Base-by-base conservation (phyloP, 225 moss, liverwort and hornwort genomes). In the Climacium dendroides region DNA sequence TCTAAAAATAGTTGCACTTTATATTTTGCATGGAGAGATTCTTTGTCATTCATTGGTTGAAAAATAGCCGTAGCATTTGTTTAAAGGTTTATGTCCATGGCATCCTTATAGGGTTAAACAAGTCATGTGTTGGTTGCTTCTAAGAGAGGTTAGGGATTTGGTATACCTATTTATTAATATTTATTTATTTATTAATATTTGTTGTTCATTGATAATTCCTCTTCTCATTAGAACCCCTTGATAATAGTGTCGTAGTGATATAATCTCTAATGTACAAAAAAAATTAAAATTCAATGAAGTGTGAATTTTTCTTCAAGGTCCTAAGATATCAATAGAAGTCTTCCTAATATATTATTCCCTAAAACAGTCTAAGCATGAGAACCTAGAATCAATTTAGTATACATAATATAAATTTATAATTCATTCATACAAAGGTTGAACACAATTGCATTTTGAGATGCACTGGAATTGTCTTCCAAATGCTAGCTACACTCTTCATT, bases 51-150 rank as follows among this genome's bases (percentile, higher is more conserved):
- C 5, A 34, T 52, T 1, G 0, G 1, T n/a, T n/a, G n/a, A n/a
- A n/a, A n/a, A n/a, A n/a, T n/a, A n/a, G n/a, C n/a, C n/a, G n/a
- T n/a, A n/a, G n/a, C n/a, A n/a, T n/a, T n/a, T n/a, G n/a, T n/a
- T n/a, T n/a, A n/a, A n/a, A n/a, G n/a, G n/a, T n/a, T n/a, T n/a
- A 1, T 52, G 5, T 22, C 0, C 1, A 0, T 0, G 2, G 7
- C 2, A 2, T 30, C 1, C 1, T 50, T 48, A 0, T 19, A 11
- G 3, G 0, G 3, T 73, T 58, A 1, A 81, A 34, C 4, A 72
- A 29, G 5, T 81, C 53, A 73, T 43, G 13, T 48, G 57, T 15
- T 88, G 9, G 12, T 69, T 78, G 78, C 11, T 83, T 78, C 50
- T 30, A 70, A 5, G 2, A 37, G 59, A 67, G 15, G 35, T 5